A percentile compares a stretch with the other conserved stretches of the same genome.
Conservation (phyloP, 192 early-diverging fungal species). For the Coemansia aciculifera region DNA sequence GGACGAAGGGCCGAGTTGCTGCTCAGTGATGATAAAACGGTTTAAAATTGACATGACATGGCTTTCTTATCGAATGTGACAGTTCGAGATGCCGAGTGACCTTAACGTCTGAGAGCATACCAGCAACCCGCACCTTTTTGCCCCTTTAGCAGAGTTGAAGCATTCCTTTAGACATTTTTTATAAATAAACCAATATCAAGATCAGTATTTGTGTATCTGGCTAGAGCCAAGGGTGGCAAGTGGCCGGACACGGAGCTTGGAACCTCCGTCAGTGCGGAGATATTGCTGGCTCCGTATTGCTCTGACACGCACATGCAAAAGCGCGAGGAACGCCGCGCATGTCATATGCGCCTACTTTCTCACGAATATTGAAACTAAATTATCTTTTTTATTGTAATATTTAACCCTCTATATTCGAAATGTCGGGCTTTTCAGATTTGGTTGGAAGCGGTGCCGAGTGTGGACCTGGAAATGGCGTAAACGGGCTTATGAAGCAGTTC, state of each 20-base stretch:
- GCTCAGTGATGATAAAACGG: constrained; percentile 30
- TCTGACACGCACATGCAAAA: background rate
- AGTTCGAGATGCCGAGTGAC: constrained; percentile 34
- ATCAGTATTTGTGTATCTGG: constrained; percentile 1
- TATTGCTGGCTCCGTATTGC: background rate
- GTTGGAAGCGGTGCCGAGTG: constrained; percentile 70
- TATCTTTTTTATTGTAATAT: constrained; percentile 1
- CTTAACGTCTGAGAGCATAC: constrained; percentile 31
- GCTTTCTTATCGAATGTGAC: constrained; percentile 47
- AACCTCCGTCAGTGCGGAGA: background rate
- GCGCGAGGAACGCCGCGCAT: background rate
- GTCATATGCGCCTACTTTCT: background rate
- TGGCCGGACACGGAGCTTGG: constrained; percentile 1
- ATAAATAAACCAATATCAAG: background rate
- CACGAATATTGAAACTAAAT: background rate
- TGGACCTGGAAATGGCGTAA: constrained; percentile 76
- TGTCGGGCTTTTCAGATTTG: constrained; percentile 62
- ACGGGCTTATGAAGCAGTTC: constrained; percentile 78
- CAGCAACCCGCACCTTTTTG: background rate
- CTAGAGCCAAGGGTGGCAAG: background rate
- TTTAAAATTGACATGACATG: constrained; percentile 38
- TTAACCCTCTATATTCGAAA: constrained; percentile 15
- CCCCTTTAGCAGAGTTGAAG: background rate
- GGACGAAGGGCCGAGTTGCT: constrained; percentile 3
- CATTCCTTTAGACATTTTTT: background rate